Conservation (phyloP, 768 basidiomycete species). For the Pholiota molesta region DNA sequence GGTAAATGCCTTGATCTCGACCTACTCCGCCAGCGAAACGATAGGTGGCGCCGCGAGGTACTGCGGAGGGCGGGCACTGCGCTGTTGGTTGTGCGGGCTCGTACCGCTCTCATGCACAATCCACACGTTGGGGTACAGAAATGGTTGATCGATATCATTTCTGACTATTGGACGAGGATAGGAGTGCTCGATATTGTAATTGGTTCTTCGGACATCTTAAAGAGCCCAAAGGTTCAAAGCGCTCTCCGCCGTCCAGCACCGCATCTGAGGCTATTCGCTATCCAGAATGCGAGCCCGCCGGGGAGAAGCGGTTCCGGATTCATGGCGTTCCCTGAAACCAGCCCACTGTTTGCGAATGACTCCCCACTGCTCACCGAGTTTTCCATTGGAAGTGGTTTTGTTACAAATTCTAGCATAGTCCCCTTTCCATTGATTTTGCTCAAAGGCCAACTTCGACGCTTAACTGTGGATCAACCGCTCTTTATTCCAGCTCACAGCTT, state of each 20-base stretch:
- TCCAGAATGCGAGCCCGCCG: not conserved
- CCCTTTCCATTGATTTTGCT: not conserved
- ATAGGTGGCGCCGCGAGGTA: not conserved
- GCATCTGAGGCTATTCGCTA: not conserved
- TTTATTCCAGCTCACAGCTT: not conserved
- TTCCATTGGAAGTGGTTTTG: not conserved
- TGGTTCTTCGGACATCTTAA: not conserved
- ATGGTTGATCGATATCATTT: not conserved
- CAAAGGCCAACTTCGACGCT: not conserved
- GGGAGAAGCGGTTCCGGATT: not conserved
- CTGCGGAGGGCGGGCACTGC: not conserved
- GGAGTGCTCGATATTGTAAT: not conserved
- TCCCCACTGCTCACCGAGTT: not conserved
- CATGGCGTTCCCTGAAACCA: not conserved
- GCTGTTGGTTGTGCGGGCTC: not conserved
- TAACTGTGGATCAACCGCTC: not conserved
- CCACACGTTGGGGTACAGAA: not conserved
- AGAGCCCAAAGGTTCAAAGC: not conserved
- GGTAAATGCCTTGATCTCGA: conserved; percentile 2
- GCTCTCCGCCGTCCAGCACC: not conserved
- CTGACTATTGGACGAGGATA: not conserved
- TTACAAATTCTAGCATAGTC: not conserved
- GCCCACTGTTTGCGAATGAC: not conserved
- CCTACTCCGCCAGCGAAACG: not conserved
- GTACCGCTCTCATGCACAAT: not conserved